Base-by-base conservation (phyloP, 192 early-diverging fungal genomes). In the Oehlia diaphana region DNA sequence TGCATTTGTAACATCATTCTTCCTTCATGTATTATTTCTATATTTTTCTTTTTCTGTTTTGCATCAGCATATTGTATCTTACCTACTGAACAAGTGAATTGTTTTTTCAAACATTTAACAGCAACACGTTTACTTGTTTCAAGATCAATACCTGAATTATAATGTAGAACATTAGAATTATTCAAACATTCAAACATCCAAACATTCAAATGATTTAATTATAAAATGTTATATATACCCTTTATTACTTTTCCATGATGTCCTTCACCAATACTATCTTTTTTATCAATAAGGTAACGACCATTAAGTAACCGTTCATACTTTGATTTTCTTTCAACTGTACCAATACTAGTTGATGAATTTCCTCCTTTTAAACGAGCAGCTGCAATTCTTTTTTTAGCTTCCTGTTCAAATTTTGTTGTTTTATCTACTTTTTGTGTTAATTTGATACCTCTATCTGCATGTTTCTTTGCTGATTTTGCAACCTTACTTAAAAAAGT, bases 41-140 rank as follows among this genome's bases (percentile, higher is more conserved):
- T 4, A 44, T 76, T 76, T 31, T 63, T 76, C 74, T 76, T 76
- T 26, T 44, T 39, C 26, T 76, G 74, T 76, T 76, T 76, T 16
- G 19, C 63, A 26, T 76, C 47, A 5, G 74, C 62, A 9, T 35
- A 31, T 42, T 76, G 74, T 6, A 76, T 39, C n/a, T 12, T n/a
- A 2, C 74, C 74, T 28, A 76, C 3, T 9, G 61, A 64, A 64
- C 58, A 62, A 4, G 4, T 76, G 35, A 44, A 76, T 76, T 76
- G 74, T 44, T 76, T 76, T 64, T 44, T 62, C 23, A 76, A 64
- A 64, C 74, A 76, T 76, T 76, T 76, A 3, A 76, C 63, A 9
- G 74, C 74, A 2, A 76, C 74, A 4, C 63, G 16, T 12, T 21
- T 0, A 4, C 47, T 64, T 5, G 23, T 76, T 39, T 76, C 28